Evolutionary conservation across 164 flowering plant species (phyloP).

Genomic region (Houttuynia cordata): DNA sequence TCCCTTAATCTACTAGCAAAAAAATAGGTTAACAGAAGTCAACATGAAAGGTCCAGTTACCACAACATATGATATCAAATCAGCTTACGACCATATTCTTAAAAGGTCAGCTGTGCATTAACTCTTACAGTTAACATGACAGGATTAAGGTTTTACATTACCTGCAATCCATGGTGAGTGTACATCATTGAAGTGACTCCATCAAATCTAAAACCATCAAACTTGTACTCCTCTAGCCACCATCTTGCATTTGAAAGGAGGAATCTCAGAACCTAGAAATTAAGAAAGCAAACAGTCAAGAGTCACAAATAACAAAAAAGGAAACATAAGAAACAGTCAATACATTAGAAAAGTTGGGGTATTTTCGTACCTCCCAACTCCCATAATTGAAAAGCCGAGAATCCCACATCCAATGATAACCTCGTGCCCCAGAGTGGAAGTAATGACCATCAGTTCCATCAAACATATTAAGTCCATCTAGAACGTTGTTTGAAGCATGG

Average conservation of each 20-base stretch:
- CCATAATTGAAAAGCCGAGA: constrained; percentile 97
- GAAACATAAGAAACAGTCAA: too few species aligned
- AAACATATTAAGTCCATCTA: constrained; percentile 98
- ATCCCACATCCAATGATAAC: constrained; percentile 99
- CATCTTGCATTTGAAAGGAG: constrained; percentile 98
- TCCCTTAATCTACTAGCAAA: not conserved
- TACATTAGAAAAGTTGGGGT: not conserved
- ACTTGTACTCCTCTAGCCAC: constrained; percentile 97
- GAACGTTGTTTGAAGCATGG: constrained; percentile 79
- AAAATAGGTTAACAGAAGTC: not conserved
- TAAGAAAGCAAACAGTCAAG: not conserved
- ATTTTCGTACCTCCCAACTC: constrained; percentile 95
- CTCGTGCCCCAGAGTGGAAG: constrained; percentile 89
- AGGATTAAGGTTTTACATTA: constrained; percentile 4
- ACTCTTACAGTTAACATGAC: too few species aligned
- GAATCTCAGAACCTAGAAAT: constrained; percentile 66
- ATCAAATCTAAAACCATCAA: constrained; percentile 99
- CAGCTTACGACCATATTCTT: too few species aligned
- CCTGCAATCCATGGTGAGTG: constrained; percentile 97
- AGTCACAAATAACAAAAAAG: too few species aligned
- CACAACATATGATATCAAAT: too few species aligned
- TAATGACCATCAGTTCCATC: constrained; percentile 93
- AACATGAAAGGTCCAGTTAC: not conserved
- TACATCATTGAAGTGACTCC: constrained; percentile 99
- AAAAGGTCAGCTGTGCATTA: too few species aligned